Evolutionary conservation across 2,329 filamentous ascomycete species (phyloP).

Genomic region (Exserohilum rostratum): DNA sequence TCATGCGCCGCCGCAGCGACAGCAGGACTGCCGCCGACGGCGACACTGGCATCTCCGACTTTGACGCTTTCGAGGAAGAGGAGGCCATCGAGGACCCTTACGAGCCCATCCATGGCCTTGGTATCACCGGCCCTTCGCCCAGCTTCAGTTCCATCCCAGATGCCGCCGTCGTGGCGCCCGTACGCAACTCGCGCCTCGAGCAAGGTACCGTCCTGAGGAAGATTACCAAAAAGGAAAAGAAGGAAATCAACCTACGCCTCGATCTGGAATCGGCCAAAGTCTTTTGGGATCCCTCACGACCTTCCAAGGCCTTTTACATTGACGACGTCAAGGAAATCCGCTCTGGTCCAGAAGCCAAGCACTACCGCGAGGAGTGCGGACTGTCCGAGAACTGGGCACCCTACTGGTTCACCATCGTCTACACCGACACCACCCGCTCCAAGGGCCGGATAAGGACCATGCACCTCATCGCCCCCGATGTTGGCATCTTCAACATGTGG

Average conservation of each 20-base stretch:
- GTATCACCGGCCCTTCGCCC: conserved; percentile 44
- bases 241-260: conserved; percentile 75
- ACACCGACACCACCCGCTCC: conserved; percentile 76
- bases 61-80: conserved; percentile 58
- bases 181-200: conserved; percentile 77
- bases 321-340: conserved; percentile 95
- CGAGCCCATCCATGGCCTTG: conserved; percentile 50
- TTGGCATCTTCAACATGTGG: conserved; percentile 77
- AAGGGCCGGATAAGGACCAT: conserved; percentile 79
- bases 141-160: conserved; percentile 50
- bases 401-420: conserved; percentile 89
- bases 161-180: conserved; percentile 64
- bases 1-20: conserved; percentile 85
- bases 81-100: conserved; percentile 56
- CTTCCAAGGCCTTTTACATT: conserved; percentile 86
- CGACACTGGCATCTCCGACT: conserved; percentile 56
- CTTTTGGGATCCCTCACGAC: conserved; percentile 80
- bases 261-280: conserved; percentile 86
- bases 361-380: conserved; percentile 85
- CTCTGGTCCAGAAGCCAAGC: conserved; percentile 79
- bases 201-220: conserved; percentile 81
- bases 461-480: conserved; percentile 81
- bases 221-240: conserved; percentile 80
- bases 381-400: conserved; percentile 70
- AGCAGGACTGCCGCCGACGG: conserved; percentile 73